Conservation (phyloP, 2,329 filamentous ascomycete species). For the Lasiodiplodia citricola region DNA sequence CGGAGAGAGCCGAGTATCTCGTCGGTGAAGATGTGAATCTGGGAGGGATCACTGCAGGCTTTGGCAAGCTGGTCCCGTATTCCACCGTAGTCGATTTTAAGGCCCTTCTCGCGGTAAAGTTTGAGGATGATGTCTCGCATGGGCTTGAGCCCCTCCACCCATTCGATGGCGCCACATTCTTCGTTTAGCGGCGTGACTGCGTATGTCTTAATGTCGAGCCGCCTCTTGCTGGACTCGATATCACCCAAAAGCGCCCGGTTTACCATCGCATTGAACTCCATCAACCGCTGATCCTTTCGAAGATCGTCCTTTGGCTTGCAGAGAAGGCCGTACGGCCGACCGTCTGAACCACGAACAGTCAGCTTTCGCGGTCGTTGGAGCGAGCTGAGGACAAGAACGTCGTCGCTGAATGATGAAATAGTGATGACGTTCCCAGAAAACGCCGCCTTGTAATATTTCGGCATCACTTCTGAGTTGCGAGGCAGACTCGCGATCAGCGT, state of each 20-base stretch:
- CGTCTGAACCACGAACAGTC: constrained; percentile 86
- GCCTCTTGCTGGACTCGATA: constrained; percentile 84
- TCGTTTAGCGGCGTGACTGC: constrained; percentile 96
- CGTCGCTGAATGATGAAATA: constrained; percentile 79
- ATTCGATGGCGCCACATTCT: constrained; percentile 97
- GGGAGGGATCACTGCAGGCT: constrained; percentile 64
- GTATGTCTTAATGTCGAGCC: constrained; percentile 96
- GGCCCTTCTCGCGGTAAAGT: constrained; percentile 76
- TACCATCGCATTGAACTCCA: constrained; percentile 99
- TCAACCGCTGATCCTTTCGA: constrained; percentile 94
- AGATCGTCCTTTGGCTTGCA: constrained; percentile 99
- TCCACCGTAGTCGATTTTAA: constrained; percentile 69
- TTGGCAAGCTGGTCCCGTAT: constrained; percentile 65
- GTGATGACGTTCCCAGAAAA: constrained; percentile 88
- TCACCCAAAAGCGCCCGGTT: constrained; percentile 92
- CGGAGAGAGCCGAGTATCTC: constrained; percentile 70
- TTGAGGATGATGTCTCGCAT: constrained; percentile 87
- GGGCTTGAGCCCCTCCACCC: constrained; percentile 95
- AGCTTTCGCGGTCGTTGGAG: constrained; percentile 91
- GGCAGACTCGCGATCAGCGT: constrained; percentile 73
- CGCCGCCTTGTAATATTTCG: constrained; percentile 68
- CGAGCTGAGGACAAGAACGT: constrained; percentile 88
- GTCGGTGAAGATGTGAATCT: constrained; percentile 72
- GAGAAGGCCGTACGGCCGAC: constrained; percentile 83
- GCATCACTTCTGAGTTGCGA: background rate